These are phyloP conservation scores for Leccinum ochraceum DNA, from an alignment of 768 basidiomycete genomes.

Conservation along the genomic window DNA sequence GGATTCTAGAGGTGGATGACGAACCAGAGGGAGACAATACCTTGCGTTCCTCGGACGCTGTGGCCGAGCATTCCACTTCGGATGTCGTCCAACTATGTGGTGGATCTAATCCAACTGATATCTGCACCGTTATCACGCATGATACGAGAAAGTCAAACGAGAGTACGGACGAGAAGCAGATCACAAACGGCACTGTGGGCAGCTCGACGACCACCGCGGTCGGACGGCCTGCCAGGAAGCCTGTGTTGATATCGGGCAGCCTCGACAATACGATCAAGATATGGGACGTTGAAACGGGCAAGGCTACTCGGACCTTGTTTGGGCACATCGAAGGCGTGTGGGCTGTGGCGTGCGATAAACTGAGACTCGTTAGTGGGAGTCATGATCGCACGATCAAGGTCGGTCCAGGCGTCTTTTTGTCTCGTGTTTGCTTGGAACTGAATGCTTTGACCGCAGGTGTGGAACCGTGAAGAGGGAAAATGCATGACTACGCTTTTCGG, in stretches of 20 bases:
- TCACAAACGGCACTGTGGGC: constrained; percentile 5
- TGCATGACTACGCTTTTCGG: constrained; percentile 91
- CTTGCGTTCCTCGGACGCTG: constrained; percentile 13
- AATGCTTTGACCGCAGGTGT: constrained; percentile 56
- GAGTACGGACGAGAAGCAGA: constrained; percentile 14
- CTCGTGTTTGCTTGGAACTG: constrained; percentile 1
- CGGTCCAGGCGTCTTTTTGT: constrained; percentile 21
- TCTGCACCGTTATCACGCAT: constrained; percentile 35
- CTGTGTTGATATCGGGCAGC: constrained; percentile 84
- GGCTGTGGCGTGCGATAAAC: constrained; percentile 90
- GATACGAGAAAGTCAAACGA: constrained; percentile 17
- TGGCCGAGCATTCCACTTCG: constrained; percentile 16
- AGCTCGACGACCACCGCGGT: constrained; percentile 15
- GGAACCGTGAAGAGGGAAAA: constrained; percentile 87
- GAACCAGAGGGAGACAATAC: constrained; percentile 33
- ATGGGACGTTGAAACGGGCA: constrained; percentile 92
- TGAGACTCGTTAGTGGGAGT: constrained; percentile 89
- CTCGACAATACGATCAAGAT: constrained; percentile 94
- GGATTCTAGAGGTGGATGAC: constrained; percentile 69
- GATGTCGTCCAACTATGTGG: constrained; percentile 19
- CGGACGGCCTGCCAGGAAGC: constrained; percentile 43
- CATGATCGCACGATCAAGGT: constrained; percentile 99
- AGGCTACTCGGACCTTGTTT: constrained; percentile 80
- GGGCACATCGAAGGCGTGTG: constrained; percentile 99
- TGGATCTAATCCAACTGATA: constrained; percentile 18